Evolutionary conservation across 1,284 basidiomycete genomes (phyloP).

Genomic region (Agaricales sp.): DNA sequence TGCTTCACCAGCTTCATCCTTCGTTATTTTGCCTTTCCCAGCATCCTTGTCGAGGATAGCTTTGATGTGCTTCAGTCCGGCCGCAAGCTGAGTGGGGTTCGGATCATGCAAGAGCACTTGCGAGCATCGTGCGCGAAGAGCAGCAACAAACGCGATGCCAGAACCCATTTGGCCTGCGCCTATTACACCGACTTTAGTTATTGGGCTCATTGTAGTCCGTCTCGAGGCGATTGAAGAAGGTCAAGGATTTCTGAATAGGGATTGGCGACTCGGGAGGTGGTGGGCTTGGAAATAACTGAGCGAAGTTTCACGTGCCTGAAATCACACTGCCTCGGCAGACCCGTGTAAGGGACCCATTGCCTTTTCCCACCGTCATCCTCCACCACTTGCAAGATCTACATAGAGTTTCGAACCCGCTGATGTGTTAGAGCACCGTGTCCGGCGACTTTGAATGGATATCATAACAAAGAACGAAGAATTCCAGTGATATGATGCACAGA

Average conservation of each 20-base stretch:
- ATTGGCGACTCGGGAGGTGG: constrained; percentile 4
- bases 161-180: constrained; percentile 86
- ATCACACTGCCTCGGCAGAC: no score
- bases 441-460: no score
- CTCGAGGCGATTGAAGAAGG: neutral
- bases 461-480: no score
- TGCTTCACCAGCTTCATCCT: constrained; percentile 68
- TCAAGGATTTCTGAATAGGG: no score
- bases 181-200: constrained; percentile 50
- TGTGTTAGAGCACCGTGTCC: no score
- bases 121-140: constrained; percentile 67
- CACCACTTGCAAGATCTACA: no score
- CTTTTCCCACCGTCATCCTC: no score
- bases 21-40: constrained; percentile 70
- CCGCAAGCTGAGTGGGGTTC: constrained; percentile 53
- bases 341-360: no score
- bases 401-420: no score
- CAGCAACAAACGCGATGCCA: constrained; percentile 82
- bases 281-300: neutral
- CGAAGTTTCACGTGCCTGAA: no score
- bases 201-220: neutral
- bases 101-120: constrained; percentile 65
- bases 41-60: constrained; percentile 85
- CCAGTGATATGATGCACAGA: no score
- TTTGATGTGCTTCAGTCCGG: constrained; percentile 67